Conservation (phyloP, 2,329 filamentous ascomycete genomes). For the Parastagonospora avenae region DNA sequence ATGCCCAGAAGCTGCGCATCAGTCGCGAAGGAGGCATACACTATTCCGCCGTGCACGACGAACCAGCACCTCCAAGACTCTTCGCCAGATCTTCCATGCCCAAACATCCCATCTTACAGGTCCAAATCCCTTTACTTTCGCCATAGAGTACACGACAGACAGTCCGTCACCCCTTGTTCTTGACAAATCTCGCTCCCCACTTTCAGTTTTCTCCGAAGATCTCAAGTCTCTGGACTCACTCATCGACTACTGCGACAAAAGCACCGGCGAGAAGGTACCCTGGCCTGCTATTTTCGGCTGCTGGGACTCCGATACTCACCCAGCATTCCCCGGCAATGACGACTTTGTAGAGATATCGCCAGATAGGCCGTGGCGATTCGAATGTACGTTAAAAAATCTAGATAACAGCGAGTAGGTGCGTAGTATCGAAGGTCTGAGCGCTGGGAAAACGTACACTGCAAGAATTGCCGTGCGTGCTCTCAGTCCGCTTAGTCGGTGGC, state of each 20-base stretch:
- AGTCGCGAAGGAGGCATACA: background rate
- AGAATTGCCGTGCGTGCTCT: background rate
- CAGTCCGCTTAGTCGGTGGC: background rate
- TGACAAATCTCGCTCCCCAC: too few relatives aligned
- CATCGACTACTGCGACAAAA: background rate
- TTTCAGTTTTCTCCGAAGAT: too few relatives aligned
- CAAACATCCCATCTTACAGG: background rate
- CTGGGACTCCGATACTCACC: background rate
- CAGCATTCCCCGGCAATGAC: background rate
- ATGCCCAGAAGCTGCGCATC: background rate
- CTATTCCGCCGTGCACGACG: conserved; percentile 1
- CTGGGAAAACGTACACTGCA: background rate
- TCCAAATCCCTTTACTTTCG: too few relatives aligned
- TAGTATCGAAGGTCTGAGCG: background rate
- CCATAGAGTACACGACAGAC: too few relatives aligned
- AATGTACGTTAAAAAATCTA: conserved; percentile 1
- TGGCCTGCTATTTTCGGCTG: background rate
- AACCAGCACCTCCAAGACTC: background rate
- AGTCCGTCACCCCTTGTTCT: too few relatives aligned
- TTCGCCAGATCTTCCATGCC: background rate
- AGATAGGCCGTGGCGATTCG: conserved; percentile 1
- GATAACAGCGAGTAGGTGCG: background rate
- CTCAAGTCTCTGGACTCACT: too few relatives aligned
- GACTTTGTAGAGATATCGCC: conserved; percentile 1
- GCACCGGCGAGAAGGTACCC: background rate